Evolutionary conservation across 805 yeast genomes (phyloP).

Genomic region (Pichia membranifaciens): DNA sequence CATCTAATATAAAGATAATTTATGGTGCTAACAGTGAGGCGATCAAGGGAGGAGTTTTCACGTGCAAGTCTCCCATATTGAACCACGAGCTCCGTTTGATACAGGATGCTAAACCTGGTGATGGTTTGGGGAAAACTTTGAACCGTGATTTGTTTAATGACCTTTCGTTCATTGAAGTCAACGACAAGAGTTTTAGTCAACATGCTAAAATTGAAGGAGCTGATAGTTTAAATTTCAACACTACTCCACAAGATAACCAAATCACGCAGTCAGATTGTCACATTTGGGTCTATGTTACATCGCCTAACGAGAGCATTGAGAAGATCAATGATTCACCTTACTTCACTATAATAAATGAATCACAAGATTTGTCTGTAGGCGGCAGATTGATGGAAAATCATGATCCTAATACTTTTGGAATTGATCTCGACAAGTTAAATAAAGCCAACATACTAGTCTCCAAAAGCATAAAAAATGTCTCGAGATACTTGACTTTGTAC

Average conservation of each 20-base stretch:
- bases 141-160: slow-evolving; percentile 25
- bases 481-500: slow-evolving; percentile 23
- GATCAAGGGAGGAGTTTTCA: slow-evolving; percentile 13
- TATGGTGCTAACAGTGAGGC: slow-evolving; percentile 13
- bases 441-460: slow-evolving; percentile 26
- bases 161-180: slow-evolving; percentile 28
- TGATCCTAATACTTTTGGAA: slow-evolving; percentile 8
- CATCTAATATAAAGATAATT: slow-evolving; percentile 14
- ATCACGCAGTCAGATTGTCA: slow-evolving; percentile 22
- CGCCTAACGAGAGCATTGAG: slow-evolving; percentile 18
- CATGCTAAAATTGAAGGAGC: slow-evolving; percentile 15
- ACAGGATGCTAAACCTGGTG: slow-evolving; percentile 25
- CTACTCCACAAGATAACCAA: not conserved
- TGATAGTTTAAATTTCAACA: slow-evolving; percentile 10
- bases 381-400: slow-evolving; percentile 2
- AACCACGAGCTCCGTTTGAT: slow-evolving; percentile 25
- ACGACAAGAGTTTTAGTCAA: slow-evolving; percentile 12
- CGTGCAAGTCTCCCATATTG: slow-evolving; percentile 28
- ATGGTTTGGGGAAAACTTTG: slow-evolving; percentile 15
- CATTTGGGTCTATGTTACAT: slow-evolving; percentile 26
- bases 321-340: slow-evolving; percentile 26
- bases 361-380: not conserved
- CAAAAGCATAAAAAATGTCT: slow-evolving; percentile 24
- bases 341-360: slow-evolving; percentile 20
- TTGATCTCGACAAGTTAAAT: slow-evolving; percentile 24